Base-by-base conservation (phyloP, 441 rosid species). In the Erysimum cheiri region DNA sequence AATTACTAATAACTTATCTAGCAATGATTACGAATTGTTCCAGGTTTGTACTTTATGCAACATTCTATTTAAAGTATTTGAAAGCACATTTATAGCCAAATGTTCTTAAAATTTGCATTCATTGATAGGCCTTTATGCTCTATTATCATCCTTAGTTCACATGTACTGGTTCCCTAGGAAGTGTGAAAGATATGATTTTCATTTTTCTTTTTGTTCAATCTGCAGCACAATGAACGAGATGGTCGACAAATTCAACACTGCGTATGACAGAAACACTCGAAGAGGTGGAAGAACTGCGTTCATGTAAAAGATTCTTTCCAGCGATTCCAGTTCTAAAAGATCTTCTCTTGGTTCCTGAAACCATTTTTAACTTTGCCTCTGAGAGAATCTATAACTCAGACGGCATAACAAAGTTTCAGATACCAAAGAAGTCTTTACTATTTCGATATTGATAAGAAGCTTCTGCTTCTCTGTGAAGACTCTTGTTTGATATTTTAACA, bases 1-100 rank as follows among this genome's bases (percentile, higher is more conserved):
- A 92, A 5, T 73, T 91, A 74, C 82, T 94, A 84, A 82, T 90
- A 56, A 80, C 96, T 47, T 94, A 92, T 80, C 83, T 92, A 76
- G 96, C 97, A 61, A 90, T 90, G 96, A 78, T 92, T 77, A 94
- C 97, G 44, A 94, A 88, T 76, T 92, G 96, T 74, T 79, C 97
- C 72, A 91, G 98, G 97, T 93, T 84, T 60, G 69, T 60, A 58
- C 32, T 41, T 4, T 58, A 35, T 60, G 19, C 4, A 40, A 63
- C 60, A 55, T 69, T 41, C 8, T 29, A 9, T 58, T 0, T 46
- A 31, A 48, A 57, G 9, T 37, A 57, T 31, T 29, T 10, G 4
- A 26, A 28, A 41, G 28, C 64, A 60, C 5, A 53, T 8, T 11
- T 2, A 7, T 47, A 56, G 55, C 17, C 44, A 31, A 48, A 26